Evolutionary conservation across 371 early-diverging fungal genomes (phyloP).

Genomic region (Circinella minor): DNA sequence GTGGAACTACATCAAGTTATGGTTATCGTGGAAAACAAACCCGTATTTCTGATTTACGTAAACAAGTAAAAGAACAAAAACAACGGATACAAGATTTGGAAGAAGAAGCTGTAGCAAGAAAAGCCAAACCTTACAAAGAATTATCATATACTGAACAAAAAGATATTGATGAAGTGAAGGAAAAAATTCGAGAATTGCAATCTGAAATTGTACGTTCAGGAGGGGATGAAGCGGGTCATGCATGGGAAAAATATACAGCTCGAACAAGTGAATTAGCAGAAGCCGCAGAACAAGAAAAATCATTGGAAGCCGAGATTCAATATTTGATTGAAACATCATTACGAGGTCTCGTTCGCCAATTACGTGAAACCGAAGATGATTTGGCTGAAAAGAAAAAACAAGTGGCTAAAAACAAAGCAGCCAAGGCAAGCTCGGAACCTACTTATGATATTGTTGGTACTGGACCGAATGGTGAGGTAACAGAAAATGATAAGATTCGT

Average conservation of each 20-base stretch:
- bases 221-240: conserved; percentile 34
- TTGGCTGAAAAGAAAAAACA: conserved; percentile 58
- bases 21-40: conserved; percentile 55
- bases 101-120: conserved; percentile 28
- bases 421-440: conserved; percentile 14
- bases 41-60: conserved; percentile 59
- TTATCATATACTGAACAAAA: conserved; percentile 24
- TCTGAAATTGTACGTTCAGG: conserved; percentile 31
- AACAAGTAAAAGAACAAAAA: conserved; percentile 59
- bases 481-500: conserved; percentile 62
- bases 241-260: conserved; percentile 45
- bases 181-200: conserved; percentile 26
- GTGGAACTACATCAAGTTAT: conserved; percentile 32
- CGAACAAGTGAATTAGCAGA: conserved; percentile 51
- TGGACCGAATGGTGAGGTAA: conserved; percentile 62
- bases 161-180: conserved; percentile 25
- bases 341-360: conserved; percentile 45
- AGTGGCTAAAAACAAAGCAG: conserved; percentile 36
- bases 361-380: conserved; percentile 58
- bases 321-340: conserved; percentile 48
- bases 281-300: conserved; percentile 57
- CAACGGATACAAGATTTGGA: conserved; percentile 33
- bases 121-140: conserved; percentile 32
- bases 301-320: conserved; percentile 54
- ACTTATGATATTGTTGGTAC: conserved; percentile 55